phyloP scores from a whole-genome alignment of 1,139 yeast species.

The Blastobotrys malaysiensis region DNA sequence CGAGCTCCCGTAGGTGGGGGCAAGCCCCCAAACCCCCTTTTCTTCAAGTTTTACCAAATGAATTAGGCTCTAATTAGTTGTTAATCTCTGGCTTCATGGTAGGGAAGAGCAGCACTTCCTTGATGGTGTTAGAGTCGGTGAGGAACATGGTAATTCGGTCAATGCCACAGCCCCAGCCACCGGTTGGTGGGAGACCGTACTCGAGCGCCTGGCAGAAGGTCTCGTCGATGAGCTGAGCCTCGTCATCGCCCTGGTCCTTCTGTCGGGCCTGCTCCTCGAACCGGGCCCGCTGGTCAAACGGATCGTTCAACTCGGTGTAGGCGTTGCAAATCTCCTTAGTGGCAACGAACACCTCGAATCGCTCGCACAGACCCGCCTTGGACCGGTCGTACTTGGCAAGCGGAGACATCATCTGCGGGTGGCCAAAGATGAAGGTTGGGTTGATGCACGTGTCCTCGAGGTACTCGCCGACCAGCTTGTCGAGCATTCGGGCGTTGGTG shows the following conservation, averaged over 20 bases:
- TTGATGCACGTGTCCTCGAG: conserved; percentile 87
- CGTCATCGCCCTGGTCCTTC: conserved; percentile 98
- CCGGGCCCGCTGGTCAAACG: conserved; percentile 94
- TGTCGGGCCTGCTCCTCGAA: conserved; percentile 99
- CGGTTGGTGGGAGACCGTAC: conserved; percentile 98
- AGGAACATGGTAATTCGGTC: conserved; percentile 98
- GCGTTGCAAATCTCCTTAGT: conserved; percentile 98
- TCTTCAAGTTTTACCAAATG: too few relatives aligned
- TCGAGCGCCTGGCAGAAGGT: conserved; percentile 96
- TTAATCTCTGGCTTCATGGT: conserved; percentile 84
- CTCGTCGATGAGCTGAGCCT: conserved; percentile 95
- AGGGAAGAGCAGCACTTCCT: conserved; percentile 97
- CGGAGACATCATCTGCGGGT: conserved; percentile 99
- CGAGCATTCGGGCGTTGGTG: conserved; percentile 98
- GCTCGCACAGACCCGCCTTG: conserved; percentile 91
- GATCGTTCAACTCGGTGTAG: conserved; percentile 97
- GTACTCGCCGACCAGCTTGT: conserved; percentile 89
- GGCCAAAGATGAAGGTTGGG: conserved; percentile 97
- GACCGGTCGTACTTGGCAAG: conserved; percentile 94
- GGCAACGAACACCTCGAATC: conserved; percentile 97
- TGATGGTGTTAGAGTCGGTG: conserved; percentile 92
- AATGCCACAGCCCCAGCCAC: conserved; percentile 99
- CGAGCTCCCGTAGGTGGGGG: too few relatives aligned
- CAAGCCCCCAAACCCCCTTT: too few relatives aligned
- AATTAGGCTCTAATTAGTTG: conserved; percentile 24